A percentile compares a stretch with the other conserved stretches of the same genome.
Conservation (phyloP, 2,329 filamentous ascomycete genomes). For the Monilinia laxa region DNA sequence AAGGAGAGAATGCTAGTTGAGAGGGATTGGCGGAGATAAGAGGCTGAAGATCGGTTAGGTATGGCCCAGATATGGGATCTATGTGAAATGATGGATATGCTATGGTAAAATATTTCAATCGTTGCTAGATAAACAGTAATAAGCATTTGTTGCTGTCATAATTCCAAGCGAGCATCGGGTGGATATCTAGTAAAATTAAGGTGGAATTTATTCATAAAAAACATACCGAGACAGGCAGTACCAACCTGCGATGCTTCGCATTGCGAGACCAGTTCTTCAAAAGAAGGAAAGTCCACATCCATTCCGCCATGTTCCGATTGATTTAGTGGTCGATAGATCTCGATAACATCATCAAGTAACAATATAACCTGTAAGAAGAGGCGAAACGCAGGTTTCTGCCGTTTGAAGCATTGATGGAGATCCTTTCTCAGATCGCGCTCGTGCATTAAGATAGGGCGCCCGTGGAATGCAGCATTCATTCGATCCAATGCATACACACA, state of each 20-base stretch:
- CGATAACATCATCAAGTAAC: conserved; percentile 59
- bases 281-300: conserved; percentile 34
- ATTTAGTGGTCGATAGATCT: conserved; percentile 54
- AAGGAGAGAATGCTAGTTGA: conserved; percentile 30
- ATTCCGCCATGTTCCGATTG: conserved; percentile 37
- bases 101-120: conserved; percentile 63
- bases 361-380: conserved; percentile 55
- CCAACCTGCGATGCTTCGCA: conserved; percentile 29
- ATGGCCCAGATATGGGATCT: conserved; percentile 41
- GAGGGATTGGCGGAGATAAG: conserved; percentile 33
- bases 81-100: conserved; percentile 62
- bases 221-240: conserved; percentile 28
- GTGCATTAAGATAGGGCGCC: conserved; percentile 59
- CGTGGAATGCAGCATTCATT: conserved; percentile 59
- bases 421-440: conserved; percentile 59
- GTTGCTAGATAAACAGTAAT: conserved; percentile 46
- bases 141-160: not conserved
- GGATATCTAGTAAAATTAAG: too few species aligned
- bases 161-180: not conserved
- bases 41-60: conserved; percentile 29
- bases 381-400: conserved; percentile 55
- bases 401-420: conserved; percentile 51
- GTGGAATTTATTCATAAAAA: not conserved
- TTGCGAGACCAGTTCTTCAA: conserved; percentile 37
- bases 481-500: conserved; percentile 61